phyloP scores from a whole-genome alignment of 1,139 yeast genomes.

The Nematodospora anomalae region DNA sequence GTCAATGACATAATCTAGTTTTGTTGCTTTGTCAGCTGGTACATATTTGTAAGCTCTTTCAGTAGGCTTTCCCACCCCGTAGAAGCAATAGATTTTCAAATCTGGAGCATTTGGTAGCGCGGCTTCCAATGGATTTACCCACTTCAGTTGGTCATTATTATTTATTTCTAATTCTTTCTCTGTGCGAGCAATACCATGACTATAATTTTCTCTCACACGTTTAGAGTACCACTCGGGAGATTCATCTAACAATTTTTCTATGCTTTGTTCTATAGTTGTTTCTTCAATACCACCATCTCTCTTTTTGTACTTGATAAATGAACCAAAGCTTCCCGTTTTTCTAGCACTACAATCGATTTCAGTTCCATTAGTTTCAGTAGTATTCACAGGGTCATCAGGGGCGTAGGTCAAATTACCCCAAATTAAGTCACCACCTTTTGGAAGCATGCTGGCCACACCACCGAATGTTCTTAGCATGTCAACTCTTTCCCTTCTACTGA shows the following conservation, averaged over 20 bases:
- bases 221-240: conserved; percentile 77
- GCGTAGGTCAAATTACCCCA: conserved; percentile 74
- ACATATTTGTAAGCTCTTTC: conserved; percentile 88
- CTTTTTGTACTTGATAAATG: conserved; percentile 63
- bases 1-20: conserved; percentile 69
- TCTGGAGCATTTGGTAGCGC: conserved; percentile 92
- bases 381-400: conserved; percentile 59
- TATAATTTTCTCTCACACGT: conserved; percentile 68
- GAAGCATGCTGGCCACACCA: conserved; percentile 92
- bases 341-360: conserved; percentile 19
- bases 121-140: conserved; percentile 93
- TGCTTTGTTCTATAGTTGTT: conserved; percentile 63
- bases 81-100: conserved; percentile 83
- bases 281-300: conserved; percentile 29
- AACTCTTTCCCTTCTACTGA: conserved; percentile 83
- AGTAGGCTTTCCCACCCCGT: conserved; percentile 94
- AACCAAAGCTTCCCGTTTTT: conserved; percentile 60
- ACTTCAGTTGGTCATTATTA: conserved; percentile 68
- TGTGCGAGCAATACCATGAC: conserved; percentile 71
- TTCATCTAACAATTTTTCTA: conserved; percentile 60
- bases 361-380: conserved; percentile 22
- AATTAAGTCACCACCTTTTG: conserved; percentile 86
- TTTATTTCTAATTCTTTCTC: conserved; percentile 59
- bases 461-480: conserved; percentile 87
- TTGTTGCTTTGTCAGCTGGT: conserved; percentile 53